Evolutionary conservation across 257 asterid genomes (phyloP), one percentile per base, ranked within the genome.

Genomic region (Haberlea rhodopensis): DNA sequence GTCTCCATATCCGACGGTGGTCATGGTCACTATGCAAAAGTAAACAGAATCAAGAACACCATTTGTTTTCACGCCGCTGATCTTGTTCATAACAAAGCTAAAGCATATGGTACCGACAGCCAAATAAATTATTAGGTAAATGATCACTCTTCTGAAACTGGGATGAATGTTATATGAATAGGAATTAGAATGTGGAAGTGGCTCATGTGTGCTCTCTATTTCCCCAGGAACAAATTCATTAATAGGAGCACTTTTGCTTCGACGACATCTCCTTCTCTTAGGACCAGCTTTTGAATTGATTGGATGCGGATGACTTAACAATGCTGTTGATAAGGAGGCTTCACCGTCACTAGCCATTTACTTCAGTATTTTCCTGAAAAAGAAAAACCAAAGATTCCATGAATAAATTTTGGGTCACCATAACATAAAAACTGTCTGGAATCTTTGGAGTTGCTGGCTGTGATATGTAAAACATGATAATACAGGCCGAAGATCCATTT

Each of bases 1-100:
- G 71, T 92, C 98, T 22, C 98, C 98, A 53, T 92, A 92, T 62
- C 98, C 98, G 32, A 92, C 90, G 7, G 96, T 92, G 20, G 98
- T 92, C 97, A 92, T 92, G 9, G 98, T 92, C 62, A 92, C 97
- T 28, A 92, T 85, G 81, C 96, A 87, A 61, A 92, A 92, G 82
- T 89, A 92, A 63, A 87, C 73, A 3, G 97, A 85, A 77, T 92
- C 98, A 19, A 92, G 92, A 67, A 89, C 59, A 3, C 84, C 86
- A 28, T 81, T 67, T 2, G 76, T 73, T 78, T 85, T 89, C 48
- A 77, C 79, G 5, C 97, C 98, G 52, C 66, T 68, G 72, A 92
- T 82, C 66, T 84, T 81, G 65, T 79, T 63, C 60, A 70, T 53
- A 56, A 80, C 91, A 19, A 87, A 20, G 83, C 81, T 84, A 76